Base-by-base conservation (phyloP, 352 stramenopile genomes). In the Phytophthora hibernalis region DNA sequence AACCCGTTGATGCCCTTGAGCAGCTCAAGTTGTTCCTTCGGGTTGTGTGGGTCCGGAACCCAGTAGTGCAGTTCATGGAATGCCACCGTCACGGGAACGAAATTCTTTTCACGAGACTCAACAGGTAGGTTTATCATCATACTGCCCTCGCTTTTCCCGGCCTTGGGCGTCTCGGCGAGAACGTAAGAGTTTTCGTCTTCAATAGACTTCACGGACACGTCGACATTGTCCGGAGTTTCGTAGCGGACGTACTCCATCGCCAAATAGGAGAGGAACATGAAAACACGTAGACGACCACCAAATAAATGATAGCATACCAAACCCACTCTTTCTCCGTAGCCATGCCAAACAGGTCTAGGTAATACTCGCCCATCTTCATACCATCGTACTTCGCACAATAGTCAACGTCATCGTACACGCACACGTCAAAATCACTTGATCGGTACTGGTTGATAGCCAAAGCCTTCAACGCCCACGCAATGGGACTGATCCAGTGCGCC, bases 391-490 rank as follows among this genome's bases (percentile, higher is more conserved):
- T 22, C 0, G 33, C 20, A 55, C 63, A 81, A 37, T 82, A 85
- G 44, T 81, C 48, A 13, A 78, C 31, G 11, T 50, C 68, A 2
- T 65, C 59, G 47, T 73, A 82, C 15, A 61, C 54, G 18, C 73
- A 78, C 11, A 69, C 52, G 16, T 76, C 44, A 35, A 72, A 76
- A 16, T 20, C 40, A n/a, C 43, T 54, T 44, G 59, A 58, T 20
- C 61, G 61, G 64, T 80, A 86, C 53, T 86, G 72, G 49, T 80
- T 83, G 38, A 83, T 60, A 22, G 60, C 45, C 1, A 66, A 18
- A 55, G 62, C 30, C 8, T 28, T 72, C 75, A 55, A 16, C 65
- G 38, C 24, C 87, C 60, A 8, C 79, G 80, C 59, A 50, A 70
- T 74, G 15, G n/a, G n/a, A n/a, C n/a, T n/a, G n/a, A n/a, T n/a